Evolutionary conservation across 805 yeast genomes (phyloP), one percentile per base, ranked within the genome.

Genomic region (Wickerhamia fluorescens): DNA sequence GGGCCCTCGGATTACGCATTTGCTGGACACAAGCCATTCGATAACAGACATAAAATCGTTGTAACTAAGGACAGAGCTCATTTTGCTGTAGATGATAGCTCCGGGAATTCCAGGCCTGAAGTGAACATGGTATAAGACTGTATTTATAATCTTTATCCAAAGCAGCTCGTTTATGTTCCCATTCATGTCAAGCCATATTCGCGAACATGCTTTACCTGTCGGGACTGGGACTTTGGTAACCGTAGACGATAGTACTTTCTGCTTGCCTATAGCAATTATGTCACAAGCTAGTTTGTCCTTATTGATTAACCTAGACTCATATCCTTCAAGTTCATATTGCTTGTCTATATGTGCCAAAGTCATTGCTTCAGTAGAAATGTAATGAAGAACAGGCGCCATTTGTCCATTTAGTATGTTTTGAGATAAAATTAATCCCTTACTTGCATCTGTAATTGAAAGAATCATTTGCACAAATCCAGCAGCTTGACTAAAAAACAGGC

Each of bases 241-340:
- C 13, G 13, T 13, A 12, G 22, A 10, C 16, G 18, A 10, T 25
- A 16, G 16, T 16, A 22, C 10, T 22, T 24, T 15, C 20, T 18
- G 20, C 9, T 27, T 27, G n/a, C 44, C 32, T 30, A 58, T 55
- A 14, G 68, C 48, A 14, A 72, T 63, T 14, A 76, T 73, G 46
- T 73, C 94, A 47, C 76, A 79, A 44, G 70, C 85, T 27, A 72
- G 67, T 49, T 66, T 77, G 23, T 67, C 73, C 38, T 78, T 73
- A 36, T 84, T 94, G 23, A 83, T 70, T 12, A 73, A 61, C 37
- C 95, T 68, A 1, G 95, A 81, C 22, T 79, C 80, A 47, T 87
- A 88, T 8, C 84, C 78, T 20, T 67, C 62, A 29, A 71, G 63
- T 10, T 58, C 64, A 33, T 72, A 64, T 7, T 67, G 54, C 29